Conservation (phyloP, 176 grass and related monocot genomes). For the Zea luxurians region DNA sequence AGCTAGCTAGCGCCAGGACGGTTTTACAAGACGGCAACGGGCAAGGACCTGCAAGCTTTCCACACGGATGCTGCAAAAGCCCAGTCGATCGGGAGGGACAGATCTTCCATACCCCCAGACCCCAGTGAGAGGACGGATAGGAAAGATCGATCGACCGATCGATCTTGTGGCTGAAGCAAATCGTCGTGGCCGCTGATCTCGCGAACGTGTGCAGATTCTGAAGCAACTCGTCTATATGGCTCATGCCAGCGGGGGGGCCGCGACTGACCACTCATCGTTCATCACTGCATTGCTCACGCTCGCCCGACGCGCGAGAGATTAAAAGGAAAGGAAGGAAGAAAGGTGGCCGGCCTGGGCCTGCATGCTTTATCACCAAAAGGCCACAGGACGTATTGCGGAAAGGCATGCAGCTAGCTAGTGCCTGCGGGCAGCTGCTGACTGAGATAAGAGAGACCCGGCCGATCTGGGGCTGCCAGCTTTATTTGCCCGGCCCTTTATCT, state of each 20-base stretch:
- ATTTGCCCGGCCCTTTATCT: too few species aligned
- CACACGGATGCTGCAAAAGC: too few species aligned
- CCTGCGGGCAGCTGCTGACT: too few species aligned
- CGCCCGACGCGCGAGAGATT: background rate
- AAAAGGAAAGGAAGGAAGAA: conserved; percentile 7
- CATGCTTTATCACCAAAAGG: background rate
- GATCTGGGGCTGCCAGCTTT: background rate
- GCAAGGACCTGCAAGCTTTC: background rate
- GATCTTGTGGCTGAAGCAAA: background rate
- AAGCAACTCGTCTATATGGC: too few species aligned
- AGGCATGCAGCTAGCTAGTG: background rate
- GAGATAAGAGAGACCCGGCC: too few species aligned
- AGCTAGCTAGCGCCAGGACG: conserved; percentile 2
- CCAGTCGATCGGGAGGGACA: too few species aligned
- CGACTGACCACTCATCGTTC: conserved; percentile 12
- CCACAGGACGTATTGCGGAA: conserved; percentile 20
- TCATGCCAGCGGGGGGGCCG: too few species aligned
- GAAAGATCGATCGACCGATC: background rate
- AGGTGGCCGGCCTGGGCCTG: background rate
- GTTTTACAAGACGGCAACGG: conserved; percentile 2
- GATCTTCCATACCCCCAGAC: too few species aligned
- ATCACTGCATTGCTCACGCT: background rate
- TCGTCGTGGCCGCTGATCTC: background rate
- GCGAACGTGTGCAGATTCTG: background rate
- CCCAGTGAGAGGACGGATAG: background rate